Base-by-base conservation (phyloP, 192 early-diverging fungal genomes). In the Coemansia sp. region DNA sequence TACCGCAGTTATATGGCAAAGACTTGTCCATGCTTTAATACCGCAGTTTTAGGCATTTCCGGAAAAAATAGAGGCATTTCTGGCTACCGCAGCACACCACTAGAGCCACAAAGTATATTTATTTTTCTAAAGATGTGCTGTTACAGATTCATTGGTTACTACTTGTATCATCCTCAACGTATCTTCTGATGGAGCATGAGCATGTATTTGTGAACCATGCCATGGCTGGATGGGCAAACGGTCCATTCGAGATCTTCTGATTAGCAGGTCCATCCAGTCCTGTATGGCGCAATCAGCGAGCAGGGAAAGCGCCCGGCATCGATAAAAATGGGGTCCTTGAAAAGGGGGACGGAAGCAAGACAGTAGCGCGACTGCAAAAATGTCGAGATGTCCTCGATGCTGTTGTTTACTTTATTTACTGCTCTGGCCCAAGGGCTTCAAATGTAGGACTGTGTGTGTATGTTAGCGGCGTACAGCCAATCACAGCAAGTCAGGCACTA, bases 391-490 rank as follows among this genome's bases (percentile, higher is more conserved):
- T 26, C 38, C 33, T 38, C 14, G 35, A 8, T 15, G 20, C 15
- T 15, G 51, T 21, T 53, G 51, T 39, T 59, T 36, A 59, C 57
- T 38, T 38, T 59, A 21, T 16, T 34, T 59, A 59, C 57, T 59
- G 57, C 35, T 33, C 9, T 2, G 6, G 12, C 7, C 24, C 51
- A 26, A 26, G 51, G 51, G 11, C 14, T 53, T 36, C 36, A 21
- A 26, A 16, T 33, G 15, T 5, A 21, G n/a, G 16, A 36, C 57
- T 1, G 55, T 56, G 6, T 59, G 55, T 57, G 55, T 57, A 38
- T 18, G 4, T 20, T 59, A 38, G 34, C 6, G 20, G 2, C 5
- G 20, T 16, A 1, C 57, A 59, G 57, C 57, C 57, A 59, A 59
- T 59, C 57, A 59, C 18, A 59, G 57, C 33, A 20, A n/a, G 18